Base-by-base conservation (phyloP, 371 early-diverging fungal species). In the Coemansia sp. region DNA sequence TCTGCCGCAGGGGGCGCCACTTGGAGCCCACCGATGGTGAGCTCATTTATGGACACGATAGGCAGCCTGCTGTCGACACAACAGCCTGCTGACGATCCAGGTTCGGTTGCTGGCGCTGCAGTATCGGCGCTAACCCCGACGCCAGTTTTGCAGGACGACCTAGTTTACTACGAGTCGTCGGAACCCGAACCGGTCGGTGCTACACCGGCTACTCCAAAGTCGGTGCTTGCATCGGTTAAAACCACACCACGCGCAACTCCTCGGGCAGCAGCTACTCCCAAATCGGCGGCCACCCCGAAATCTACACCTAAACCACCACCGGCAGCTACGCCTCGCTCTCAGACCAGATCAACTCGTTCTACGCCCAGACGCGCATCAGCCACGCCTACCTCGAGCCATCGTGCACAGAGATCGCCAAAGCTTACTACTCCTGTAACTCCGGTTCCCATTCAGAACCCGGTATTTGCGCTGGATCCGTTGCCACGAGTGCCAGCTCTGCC, bases 401-500 rank as follows among this genome's bases (percentile, higher is more conserved):
- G 36, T 6, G 31, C 56, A 3, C 40, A 40, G 43, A 43, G 14
- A n/a, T 31, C 56, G 9, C 56, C 7, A 1, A 43, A 31, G 56
- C n/a, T n/a, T 4, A 39, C 14, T 37, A 34, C 18, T 9, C 47
- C 58, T 1, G 14, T 5, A 10, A 12, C 18, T 36, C 58, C 58
- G 11, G 14, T 4, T 46, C 58, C 58, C 9, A 14, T 18, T 9
- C 18, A 37, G 47, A 46, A 43, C 34, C 46, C 60, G 2, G 31
- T 24, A n/a, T 64, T 69, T 56, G 49, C 42, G 16, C 60, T 72
- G 14, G 70, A 72, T 9, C 43, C 64, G 9, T 70, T 72, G 38
- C 70, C 72, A 5, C 60, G 32, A 4, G 16, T 58, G 7, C 72
- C 64, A 8, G 16, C 29, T 24, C 34, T 10, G 10, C 11, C 38